phyloP scores from a whole-genome alignment of 1,284 basidiomycete genomes.

The Ceratobasidium sp. region DNA sequence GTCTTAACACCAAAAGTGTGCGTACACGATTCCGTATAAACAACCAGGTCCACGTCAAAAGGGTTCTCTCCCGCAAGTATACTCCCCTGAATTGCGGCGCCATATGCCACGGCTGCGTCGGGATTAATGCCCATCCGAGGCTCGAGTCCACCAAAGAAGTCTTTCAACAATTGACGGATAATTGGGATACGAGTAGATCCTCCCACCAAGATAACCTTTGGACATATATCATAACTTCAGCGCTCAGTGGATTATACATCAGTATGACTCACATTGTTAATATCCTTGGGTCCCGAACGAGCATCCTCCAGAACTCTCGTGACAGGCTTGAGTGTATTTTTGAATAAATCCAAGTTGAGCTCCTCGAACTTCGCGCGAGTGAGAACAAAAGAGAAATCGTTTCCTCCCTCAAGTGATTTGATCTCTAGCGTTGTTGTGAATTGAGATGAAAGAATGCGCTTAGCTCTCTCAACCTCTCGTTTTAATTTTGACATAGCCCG shows the following conservation, averaged over 20 bases:
- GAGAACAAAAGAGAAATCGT: constrained; percentile 68
- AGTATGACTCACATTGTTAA: constrained; percentile 63
- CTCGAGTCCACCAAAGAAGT: constrained; percentile 67
- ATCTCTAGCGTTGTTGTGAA: constrained; percentile 71
- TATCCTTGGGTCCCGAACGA: constrained; percentile 60
- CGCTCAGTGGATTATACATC: too few relatives aligned
- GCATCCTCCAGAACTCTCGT: constrained; percentile 67
- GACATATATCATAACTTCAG: too few relatives aligned
- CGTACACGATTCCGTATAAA: too few relatives aligned
- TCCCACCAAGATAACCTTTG: too few relatives aligned
- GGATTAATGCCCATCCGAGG: constrained; percentile 87
- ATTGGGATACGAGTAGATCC: constrained; percentile 73
- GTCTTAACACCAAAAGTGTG: constrained; percentile 58
- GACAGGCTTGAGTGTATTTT: constrained; percentile 74
- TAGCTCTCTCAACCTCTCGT: constrained; percentile 67
- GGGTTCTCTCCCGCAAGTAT: constrained; percentile 65
- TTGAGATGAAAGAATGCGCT: constrained; percentile 70
- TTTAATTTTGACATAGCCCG: constrained; percentile 67
- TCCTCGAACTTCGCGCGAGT: constrained; percentile 74
- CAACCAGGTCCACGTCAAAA: constrained; percentile 58
- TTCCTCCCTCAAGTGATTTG: constrained; percentile 71
- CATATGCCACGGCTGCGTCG: constrained; percentile 98
- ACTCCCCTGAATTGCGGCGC: constrained; percentile 96
- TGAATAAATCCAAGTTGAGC: constrained; percentile 73
- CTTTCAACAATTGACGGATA: constrained; percentile 70